These are phyloP conservation scores for Apiotrichum gracile DNA, from an alignment of 1,284 basidiomycete genomes.

Conservation along the genomic window DNA sequence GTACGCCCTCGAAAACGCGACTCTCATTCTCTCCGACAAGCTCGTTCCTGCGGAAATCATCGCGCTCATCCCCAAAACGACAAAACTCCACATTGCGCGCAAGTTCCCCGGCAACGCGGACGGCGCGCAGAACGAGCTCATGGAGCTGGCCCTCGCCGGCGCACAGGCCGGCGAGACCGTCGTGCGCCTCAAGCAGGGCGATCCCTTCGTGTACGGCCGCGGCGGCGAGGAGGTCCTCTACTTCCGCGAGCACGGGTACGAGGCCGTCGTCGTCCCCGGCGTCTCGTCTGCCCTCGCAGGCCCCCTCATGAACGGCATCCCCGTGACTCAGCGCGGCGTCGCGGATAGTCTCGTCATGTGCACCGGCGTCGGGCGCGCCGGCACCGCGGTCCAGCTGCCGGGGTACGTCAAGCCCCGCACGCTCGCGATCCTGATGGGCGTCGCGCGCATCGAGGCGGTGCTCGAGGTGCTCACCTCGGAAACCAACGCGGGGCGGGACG, in stretches of 20 bases:
- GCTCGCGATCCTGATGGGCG: constrained; percentile 86
- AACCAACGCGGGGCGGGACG: constrained; percentile 43
- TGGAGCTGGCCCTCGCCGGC: constrained; percentile 79
- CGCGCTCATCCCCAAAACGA: constrained; percentile 67
- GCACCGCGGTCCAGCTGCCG: constrained; percentile 75
- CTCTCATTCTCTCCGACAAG: constrained; percentile 90
- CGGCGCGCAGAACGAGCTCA: constrained; percentile 86
- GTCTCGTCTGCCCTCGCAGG: constrained; percentile 83
- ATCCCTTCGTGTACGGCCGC: constrained; percentile 89
- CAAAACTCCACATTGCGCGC: constrained; percentile 68
- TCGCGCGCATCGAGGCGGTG: constrained; percentile 72
- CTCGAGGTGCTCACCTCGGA: constrained; percentile 55
- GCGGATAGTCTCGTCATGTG: constrained; percentile 83
- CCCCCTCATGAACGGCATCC: constrained; percentile 81
- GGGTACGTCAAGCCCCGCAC: constrained; percentile 78
- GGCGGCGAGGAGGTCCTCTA: constrained; percentile 91
- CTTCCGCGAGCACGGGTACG: constrained; percentile 77
- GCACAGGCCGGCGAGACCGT: constrained; percentile 75
- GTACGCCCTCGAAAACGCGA: constrained; percentile 66
- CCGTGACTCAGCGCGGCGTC: constrained; percentile 91
- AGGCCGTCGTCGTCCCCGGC: constrained; percentile 79
- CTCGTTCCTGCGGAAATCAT: constrained; percentile 90
- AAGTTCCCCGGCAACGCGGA: constrained; percentile 98
- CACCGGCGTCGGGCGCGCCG: constrained; percentile 85
- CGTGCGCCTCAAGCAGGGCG: constrained; percentile 93